Evolutionary conservation across 75 land plant species (phyloP), one percentile per base, ranked within the genome.

Genomic region (Selaginella tamariscina): DNA sequence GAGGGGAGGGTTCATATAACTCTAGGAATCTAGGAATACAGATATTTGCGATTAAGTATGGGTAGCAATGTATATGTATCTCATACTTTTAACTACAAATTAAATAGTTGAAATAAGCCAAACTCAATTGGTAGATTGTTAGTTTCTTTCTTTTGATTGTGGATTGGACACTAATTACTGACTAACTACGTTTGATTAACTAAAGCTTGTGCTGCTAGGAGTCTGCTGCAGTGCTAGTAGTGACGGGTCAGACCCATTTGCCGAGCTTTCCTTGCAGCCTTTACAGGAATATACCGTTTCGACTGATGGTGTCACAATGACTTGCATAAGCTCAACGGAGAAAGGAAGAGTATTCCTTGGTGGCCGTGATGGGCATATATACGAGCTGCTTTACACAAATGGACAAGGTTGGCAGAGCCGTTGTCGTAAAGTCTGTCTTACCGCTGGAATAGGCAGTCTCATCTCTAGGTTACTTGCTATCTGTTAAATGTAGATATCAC

Each of bases 291-390:
- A 95, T 65, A 84, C 84, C 0, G 79, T 95, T 24, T 82, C 97
- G 56, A 86, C 97, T 28, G 99, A 91, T 82, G 99, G 99, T 27
- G 82, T 90, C 29, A 86, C 89, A 15, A 88, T 88, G 97, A 91
- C 92, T 39, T 88, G 99, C 70, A 80, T 95, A 20, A 72, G 83
- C 5, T 79, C 82, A 71, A 88, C 99, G 18, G 88, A 91, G 28
- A 82, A 74, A 55, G 99, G 99, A 39, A 84, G 80, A 15, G 88
- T 95, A 57, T 88, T 88, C 69, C 71, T 95, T 55, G 88, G 98
- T 26, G 97, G 97, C 11, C 86, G 89, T 70, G 97, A 95, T 84
- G 87, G 99, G 24, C 92, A 95, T 62, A 75, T 91, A 22, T 95
- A 95, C 79, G 93, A 91, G 72, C 56, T 95, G 67, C 85, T 80